Base-by-base conservation (phyloP, 805 yeast genomes). In the Metschnikowia corniflorae region DNA sequence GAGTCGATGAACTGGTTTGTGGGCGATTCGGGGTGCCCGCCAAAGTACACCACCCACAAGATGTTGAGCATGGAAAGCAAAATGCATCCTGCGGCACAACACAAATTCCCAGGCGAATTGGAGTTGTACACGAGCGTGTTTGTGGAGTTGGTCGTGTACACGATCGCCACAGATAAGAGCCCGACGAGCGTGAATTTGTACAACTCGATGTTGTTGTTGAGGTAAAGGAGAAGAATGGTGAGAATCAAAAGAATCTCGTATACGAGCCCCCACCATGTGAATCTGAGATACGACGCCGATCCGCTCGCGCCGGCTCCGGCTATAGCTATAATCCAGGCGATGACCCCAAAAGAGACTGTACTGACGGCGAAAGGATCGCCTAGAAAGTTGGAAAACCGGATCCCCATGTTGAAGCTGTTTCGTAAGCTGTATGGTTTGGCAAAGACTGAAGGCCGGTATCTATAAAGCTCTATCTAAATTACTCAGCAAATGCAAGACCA, bases 241-340 rank as follows among this genome's bases (percentile, higher is more conserved):
- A 77, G 49, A 15, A 84, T 70, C 27, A 86, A 48, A 20, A 86
- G 44, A 15, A 88, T 65, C 61, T 91, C 80, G 55, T 78, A 93
- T 2, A 84, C 89, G 5, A 93, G 60, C 1, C 95, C 95, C 98
- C 98, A 93, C 98, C 98, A 91, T 4, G 93, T 77, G 61, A 91
- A 84, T 46, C 78, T 76, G 1, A 97, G 96, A 55, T 82, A 86
- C 5, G 60, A 47, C 12, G 33, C 26, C 19, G 52, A 54, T 19
- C 39, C 36, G 21, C 62, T 49, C 8, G 71, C 58, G 14, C 85
- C 78, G 12, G 95, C 85, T 2, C 97, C 97, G 2, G 83, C 94
- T 37, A 93, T 71, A 7, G 95, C 86, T 33, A 93, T 76, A 40
- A 87, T 68, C 97, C 97, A 91, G 12, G 95, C 77, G 17, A 87